Base-by-base conservation (phyloP, 805 yeast genomes). In the Clavispora carvajalis region DNA sequence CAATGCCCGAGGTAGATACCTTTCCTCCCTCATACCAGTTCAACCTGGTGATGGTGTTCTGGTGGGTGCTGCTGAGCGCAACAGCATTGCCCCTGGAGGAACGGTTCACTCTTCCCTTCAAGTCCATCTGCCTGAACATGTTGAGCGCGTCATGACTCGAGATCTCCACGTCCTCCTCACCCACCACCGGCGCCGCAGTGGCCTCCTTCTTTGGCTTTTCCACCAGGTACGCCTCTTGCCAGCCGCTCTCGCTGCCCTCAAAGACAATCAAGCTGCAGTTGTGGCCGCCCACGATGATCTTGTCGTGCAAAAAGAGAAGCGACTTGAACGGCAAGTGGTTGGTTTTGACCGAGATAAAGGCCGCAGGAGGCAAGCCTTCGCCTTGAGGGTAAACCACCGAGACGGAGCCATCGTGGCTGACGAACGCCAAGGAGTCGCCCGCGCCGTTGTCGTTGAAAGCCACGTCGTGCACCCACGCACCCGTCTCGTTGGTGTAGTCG, bases 51-150 rank as follows among this genome's bases (percentile, higher is more conserved):
- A 93, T 83, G 25, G 96, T 82, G 66, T 91, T 93, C 65, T 90
- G 96, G 67, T 93, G 98, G 44, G 86, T 77, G 12, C 96, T 88
- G 38, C 75, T 74, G 62, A 84, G 71, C 28, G 68, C 73, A 47
- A 54, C 62, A 25, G 53, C 51, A 60, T 60, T 41, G 63, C 58
- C 60, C 13, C 43, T 42, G 36, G 39, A 42, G 3, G 65, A 71
- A 39, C 68, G 67, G 53, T 67, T 70, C 38, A 77, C 77, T 42
- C 85, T 77, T 44, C 99, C 99, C 72, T 89, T 93, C 61, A 91
- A 76, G 66, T 93, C 99, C 75, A 93, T 70, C 63, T 91, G 96
- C 64, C 87, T 82, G 71, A 93, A 93, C 90, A 91, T 88, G 67
- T 85, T 85, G 62, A 93, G 76, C 6, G 95, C 95, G 48, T 82